phyloP scores from a whole-genome alignment of 1,284 basidiomycete species.

The Exobasidium rhododendri region DNA sequence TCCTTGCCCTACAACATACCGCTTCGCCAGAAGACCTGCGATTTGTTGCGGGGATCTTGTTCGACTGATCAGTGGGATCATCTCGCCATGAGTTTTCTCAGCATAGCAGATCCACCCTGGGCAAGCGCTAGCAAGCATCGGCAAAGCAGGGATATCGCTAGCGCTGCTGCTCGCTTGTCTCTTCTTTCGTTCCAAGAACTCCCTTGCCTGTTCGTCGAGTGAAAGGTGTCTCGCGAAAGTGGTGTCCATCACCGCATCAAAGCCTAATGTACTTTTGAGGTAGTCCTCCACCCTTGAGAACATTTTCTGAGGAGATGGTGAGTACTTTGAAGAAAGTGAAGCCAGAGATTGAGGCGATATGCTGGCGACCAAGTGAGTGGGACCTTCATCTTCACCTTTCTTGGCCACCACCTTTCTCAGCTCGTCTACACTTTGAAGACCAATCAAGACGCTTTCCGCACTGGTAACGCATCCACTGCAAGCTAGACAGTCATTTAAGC shows the following conservation, averaged over 20 bases:
- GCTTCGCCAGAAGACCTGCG: slow-evolving; percentile 88
- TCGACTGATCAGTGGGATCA: slow-evolving; percentile 81
- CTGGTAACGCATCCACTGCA: slow-evolving; percentile 98
- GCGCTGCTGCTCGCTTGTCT: slow-evolving; percentile 10
- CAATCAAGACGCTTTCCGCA: slow-evolving; percentile 93
- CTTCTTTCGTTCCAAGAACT: slow-evolving; percentile 63
- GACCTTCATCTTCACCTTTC: slow-evolving; percentile 10
- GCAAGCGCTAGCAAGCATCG: slow-evolving; percentile 92
- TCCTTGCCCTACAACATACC: slow-evolving; percentile 57
- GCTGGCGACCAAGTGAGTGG: slow-evolving; percentile 34
- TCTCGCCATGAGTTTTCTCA: slow-evolving; percentile 88
- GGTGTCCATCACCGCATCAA: slow-evolving; percentile 80
- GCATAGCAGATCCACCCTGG: slow-evolving; percentile 99
- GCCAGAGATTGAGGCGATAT: slow-evolving; percentile 83
- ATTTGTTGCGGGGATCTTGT: slow-evolving; percentile 92
- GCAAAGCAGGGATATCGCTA: slow-evolving; percentile 64
- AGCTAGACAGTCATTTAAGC: slow-evolving; percentile 88
- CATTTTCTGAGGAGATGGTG: slow-evolving; percentile 34
- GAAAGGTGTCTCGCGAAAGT: slow-evolving; percentile 88
- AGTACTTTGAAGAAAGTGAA: slow-evolving; percentile 60
- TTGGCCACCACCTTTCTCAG: slow-evolving; percentile 62
- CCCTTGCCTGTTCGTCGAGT: slow-evolving; percentile 73
- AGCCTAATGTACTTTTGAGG: slow-evolving; percentile 59
- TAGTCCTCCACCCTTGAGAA: slow-evolving; percentile 59
- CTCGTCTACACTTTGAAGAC: slow-evolving; percentile 91